These are phyloP conservation scores for Oryza nivara DNA, from an alignment of 176 grass and related monocot genomes.

Conservation along the genomic window DNA sequence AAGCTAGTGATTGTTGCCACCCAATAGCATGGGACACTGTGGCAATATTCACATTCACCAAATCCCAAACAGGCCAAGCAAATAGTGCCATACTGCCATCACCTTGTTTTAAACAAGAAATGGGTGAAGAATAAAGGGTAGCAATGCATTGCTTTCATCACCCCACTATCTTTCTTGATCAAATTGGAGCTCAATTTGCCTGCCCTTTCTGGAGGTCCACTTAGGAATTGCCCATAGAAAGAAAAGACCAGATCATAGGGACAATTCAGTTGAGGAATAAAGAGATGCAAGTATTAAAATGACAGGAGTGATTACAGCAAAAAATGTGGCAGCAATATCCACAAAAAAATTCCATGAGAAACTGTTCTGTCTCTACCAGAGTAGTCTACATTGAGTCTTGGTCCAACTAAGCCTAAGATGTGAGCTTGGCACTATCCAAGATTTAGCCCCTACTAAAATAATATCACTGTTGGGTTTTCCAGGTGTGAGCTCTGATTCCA, in stretches of 20 bases:
- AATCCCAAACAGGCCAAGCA: conserved; percentile 54
- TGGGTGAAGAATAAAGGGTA: conserved; percentile 21
- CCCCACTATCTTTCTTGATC: conserved; percentile 34
- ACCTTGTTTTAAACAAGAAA: conserved; percentile 44
- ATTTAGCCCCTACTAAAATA: conserved; percentile 29
- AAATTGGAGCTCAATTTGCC: conserved; percentile 37
- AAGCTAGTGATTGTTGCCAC: conserved; percentile 58
- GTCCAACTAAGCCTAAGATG: conserved; percentile 27
- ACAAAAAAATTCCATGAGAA: conserved; percentile 12
- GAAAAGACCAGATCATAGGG: conserved; percentile 28
- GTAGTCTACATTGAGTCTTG: conserved; percentile 38
- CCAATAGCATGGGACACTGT: conserved; percentile 45
- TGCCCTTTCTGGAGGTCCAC: conserved; percentile 33
- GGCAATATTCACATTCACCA: conserved; percentile 43
- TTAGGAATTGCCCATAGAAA: conserved; percentile 21
- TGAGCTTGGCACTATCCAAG: conserved; percentile 25
- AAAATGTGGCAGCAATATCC: background rate
- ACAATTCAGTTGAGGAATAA: conserved; percentile 55
- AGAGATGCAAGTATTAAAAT: conserved; percentile 36
- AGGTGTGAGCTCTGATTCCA: conserved; percentile 35
- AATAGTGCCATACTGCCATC: conserved; percentile 42
- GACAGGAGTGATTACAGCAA: conserved; percentile 9
- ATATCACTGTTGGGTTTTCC: conserved; percentile 12
- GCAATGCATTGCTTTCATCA: conserved; percentile 49
- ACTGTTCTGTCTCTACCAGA: conserved; percentile 11